Conservation (phyloP, 345 rosid genomes). For the Salix purpurea region DNA sequence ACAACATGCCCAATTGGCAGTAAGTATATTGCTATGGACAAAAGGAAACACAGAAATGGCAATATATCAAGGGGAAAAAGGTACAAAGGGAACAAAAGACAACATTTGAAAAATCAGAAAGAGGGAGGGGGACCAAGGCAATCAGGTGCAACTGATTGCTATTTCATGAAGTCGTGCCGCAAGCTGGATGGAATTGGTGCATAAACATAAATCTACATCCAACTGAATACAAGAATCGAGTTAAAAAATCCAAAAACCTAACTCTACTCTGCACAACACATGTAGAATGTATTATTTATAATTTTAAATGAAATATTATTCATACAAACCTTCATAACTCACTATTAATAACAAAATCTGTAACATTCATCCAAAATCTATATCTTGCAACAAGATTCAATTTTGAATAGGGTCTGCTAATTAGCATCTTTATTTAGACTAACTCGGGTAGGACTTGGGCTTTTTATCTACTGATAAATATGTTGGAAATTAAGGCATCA, state of each 20-base stretch:
- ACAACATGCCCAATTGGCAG: conserved; percentile 6
- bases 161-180: neutral
- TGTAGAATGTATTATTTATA: neutral
- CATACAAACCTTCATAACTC: neutral
- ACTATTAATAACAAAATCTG: neutral
- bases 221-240: neutral
- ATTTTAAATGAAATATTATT: neutral
- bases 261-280: neutral
- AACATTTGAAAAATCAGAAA: neutral
- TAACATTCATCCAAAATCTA: neutral
- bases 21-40: neutral
- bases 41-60: neutral
- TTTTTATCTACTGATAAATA: neutral
- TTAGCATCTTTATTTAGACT: neutral
- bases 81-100: neutral
- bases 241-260: neutral
- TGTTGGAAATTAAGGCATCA: neutral
- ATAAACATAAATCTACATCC: neutral
- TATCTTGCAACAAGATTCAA: neutral
- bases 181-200: neutral
- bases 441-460: neutral
- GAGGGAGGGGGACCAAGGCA: neutral
- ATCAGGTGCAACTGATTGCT: neutral
- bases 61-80: neutral
- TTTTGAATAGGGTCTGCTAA: neutral